Evolutionary conservation across 352 stramenopile species (phyloP).

Genomic region (Globisporangium middletonii): DNA sequence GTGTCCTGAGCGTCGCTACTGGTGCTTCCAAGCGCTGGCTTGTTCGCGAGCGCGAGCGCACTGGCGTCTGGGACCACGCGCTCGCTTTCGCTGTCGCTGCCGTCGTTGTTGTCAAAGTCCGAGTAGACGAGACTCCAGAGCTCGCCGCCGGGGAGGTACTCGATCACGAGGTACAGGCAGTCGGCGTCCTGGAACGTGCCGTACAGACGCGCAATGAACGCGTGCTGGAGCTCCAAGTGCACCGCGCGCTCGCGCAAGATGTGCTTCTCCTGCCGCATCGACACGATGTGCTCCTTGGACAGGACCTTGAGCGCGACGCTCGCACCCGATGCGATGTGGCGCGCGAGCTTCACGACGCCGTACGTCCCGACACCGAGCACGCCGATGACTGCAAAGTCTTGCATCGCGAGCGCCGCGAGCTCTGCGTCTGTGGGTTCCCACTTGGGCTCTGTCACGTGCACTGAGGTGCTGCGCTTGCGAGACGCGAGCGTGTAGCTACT

Average conservation of each 20-base stretch:
- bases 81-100: conserved; percentile 16
- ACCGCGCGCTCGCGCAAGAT: conserved; percentile 69
- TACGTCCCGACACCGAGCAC: conserved; percentile 75
- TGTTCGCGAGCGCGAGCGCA: background rate
- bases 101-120: conserved; percentile 28
- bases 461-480: background rate
- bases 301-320: conserved; percentile 74
- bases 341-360: conserved; percentile 73
- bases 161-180: conserved; percentile 76
- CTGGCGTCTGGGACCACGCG: background rate
- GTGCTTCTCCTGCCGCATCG: conserved; percentile 70
- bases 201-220: conserved; percentile 64
- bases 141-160: conserved; percentile 74
- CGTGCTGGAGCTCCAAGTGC: conserved; percentile 57
- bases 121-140: conserved; percentile 74
- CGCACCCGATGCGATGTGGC: conserved; percentile 46
- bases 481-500: background rate
- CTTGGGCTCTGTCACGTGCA: background rate
- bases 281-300: conserved; percentile 70
- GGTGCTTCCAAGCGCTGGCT: background rate
- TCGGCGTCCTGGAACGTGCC: conserved; percentile 82
- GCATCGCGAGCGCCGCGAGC: conserved; percentile 28
- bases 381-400: conserved; percentile 62
- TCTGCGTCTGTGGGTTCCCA: conserved; percentile 32
- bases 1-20: background rate